Percentiles rank a stretch among this genome's conserved stretches.
Evolutionary conservation across 2,329 filamentous ascomycete genomes (phyloP).

Genomic region (Aspergillus tamarii): DNA sequence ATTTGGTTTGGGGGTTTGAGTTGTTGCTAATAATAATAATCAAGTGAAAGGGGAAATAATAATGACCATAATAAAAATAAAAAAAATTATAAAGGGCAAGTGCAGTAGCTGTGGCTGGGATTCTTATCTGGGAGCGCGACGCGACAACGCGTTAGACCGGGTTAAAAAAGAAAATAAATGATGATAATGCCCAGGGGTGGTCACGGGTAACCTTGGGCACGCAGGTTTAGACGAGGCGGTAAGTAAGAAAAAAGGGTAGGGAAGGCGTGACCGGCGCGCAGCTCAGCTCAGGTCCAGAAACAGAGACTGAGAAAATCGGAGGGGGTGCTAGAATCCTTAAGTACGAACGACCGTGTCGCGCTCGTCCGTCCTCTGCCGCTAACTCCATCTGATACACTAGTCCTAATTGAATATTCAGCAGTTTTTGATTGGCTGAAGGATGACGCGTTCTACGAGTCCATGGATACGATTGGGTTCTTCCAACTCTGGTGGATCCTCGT

Average conservation of each 20-base stretch:
- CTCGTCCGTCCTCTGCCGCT: constrained; percentile 38
- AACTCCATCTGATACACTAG: constrained; percentile 42
- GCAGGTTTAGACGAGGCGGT: constrained; percentile 17
- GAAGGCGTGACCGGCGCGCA: constrained; percentile 29
- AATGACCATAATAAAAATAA: constrained; percentile 15
- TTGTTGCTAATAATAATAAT: constrained; percentile 19
- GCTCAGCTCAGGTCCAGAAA: constrained; percentile 39
- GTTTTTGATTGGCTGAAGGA: constrained; percentile 33
- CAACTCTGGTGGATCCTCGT: constrained; percentile 23
- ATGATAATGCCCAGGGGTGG: constrained; percentile 2
- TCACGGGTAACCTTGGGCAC: constrained; percentile 11
- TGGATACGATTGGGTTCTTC: constrained; percentile 28
- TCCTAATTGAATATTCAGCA: constrained; percentile 34
- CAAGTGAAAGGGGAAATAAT: constrained; percentile 5
- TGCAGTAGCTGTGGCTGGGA: constrained; percentile 25
- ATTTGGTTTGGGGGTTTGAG: constrained; percentile 13
- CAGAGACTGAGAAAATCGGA: constrained; percentile 42
- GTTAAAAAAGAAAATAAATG: constrained; percentile 11
- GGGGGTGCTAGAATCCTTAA: constrained; percentile 48
- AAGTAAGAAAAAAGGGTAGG: constrained; percentile 18
- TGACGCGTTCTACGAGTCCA: constrained; percentile 28
- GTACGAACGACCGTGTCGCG: constrained; percentile 41
- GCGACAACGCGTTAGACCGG: constrained; percentile 27
- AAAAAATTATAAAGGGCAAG: constrained; percentile 17
- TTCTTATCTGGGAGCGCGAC: constrained; percentile 23